These are phyloP conservation scores for Baorangia bicolor DNA, from an alignment of 768 basidiomycete genomes.

Conservation along the genomic window DNA sequence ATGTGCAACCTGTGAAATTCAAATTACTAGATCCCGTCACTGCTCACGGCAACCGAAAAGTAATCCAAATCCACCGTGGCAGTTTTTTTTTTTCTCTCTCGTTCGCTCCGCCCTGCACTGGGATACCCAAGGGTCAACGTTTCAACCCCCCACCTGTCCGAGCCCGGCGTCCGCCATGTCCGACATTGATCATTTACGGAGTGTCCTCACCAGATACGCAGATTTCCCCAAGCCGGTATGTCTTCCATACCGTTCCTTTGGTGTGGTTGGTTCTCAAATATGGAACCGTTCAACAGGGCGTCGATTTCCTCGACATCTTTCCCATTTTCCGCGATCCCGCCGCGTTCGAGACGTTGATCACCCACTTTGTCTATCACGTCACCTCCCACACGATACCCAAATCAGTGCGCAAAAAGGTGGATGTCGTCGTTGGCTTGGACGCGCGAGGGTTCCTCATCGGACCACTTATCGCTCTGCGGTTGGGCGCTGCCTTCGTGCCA, in stretches of 20 bases:
- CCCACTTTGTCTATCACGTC: slow-evolving; percentile 83
- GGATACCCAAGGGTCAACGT: not conserved
- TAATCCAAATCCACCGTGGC: not conserved
- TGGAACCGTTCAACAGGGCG: slow-evolving; percentile 52
- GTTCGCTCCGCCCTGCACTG: not conserved
- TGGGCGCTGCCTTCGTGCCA: slow-evolving; percentile 94
- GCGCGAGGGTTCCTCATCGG: slow-evolving; percentile 95
- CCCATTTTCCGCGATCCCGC: slow-evolving; percentile 85
- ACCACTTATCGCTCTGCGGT: slow-evolving; percentile 84
- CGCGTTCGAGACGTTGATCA: slow-evolving; percentile 88
- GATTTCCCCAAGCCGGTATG: slow-evolving; percentile 91
- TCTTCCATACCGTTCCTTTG: not conserved
- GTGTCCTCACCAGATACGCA: slow-evolving; percentile 56
- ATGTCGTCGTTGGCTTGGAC: slow-evolving; percentile 93
- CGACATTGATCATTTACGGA: slow-evolving; percentile 71
- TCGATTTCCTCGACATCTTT: slow-evolving; percentile 93
- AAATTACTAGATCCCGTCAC: slow-evolving; percentile 5
- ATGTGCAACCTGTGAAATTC: no score
- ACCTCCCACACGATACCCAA: slow-evolving; percentile 71
- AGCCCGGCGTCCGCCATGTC: slow-evolving; percentile 47
- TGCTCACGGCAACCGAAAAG: slow-evolving; percentile 6
- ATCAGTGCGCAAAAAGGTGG: slow-evolving; percentile 65
- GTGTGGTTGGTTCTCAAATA: not conserved
- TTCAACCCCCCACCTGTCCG: not conserved
- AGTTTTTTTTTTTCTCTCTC: slow-evolving; percentile 1